phyloP scores from a whole-genome alignment of 495 filamentous ascomycete genomes.

The Achaetomiella virescens region DNA sequence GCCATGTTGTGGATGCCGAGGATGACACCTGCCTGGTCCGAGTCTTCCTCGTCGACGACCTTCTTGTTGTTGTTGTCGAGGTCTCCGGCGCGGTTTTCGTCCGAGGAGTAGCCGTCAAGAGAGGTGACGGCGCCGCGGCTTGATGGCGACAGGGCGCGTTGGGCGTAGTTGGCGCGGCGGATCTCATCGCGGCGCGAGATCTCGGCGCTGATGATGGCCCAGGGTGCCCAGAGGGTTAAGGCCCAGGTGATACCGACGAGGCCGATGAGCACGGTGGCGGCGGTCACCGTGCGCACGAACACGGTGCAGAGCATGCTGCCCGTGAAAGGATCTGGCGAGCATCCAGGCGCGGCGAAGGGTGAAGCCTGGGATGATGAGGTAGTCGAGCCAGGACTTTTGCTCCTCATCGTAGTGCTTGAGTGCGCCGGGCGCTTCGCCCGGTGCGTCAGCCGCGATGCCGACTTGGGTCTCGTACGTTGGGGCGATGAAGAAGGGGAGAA shows the following conservation, averaged over 20 bases:
- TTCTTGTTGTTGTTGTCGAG: conserved; percentile 3
- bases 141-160: conserved; percentile 19
- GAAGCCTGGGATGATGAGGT: conserved; percentile 67
- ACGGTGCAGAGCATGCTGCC: conserved; percentile 74
- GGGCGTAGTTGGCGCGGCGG: conserved; percentile 46
- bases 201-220: conserved; percentile 84
- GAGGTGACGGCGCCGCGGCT: conserved; percentile 11
- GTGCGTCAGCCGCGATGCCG: conserved; percentile 12
- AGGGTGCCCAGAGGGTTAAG: conserved; percentile 83
- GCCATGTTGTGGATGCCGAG: conserved; percentile 91
- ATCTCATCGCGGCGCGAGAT: conserved; percentile 71
- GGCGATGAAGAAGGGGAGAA: conserved; percentile 75
- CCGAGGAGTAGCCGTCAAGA: conserved; percentile 28
- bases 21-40: conserved; percentile 79
- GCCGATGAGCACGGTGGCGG: conserved; percentile 67
- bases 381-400: conserved; percentile 42
- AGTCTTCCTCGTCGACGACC: conserved; percentile 41
- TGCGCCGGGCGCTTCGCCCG: conserved; percentile 14
- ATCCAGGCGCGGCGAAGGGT: conserved; percentile 85
- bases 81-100: conserved; percentile 21
- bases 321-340: conserved; percentile 75
- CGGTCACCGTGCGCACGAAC: conserved; percentile 58
- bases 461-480: conserved; percentile 58
- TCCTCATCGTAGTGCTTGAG: conserved; percentile 28
- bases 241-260: conserved; percentile 85